A percentile compares a stretch with the other conserved stretches of the same genome.
Conservation (phyloP, 257 asterid genomes). For the Henckelia pumila region DNA sequence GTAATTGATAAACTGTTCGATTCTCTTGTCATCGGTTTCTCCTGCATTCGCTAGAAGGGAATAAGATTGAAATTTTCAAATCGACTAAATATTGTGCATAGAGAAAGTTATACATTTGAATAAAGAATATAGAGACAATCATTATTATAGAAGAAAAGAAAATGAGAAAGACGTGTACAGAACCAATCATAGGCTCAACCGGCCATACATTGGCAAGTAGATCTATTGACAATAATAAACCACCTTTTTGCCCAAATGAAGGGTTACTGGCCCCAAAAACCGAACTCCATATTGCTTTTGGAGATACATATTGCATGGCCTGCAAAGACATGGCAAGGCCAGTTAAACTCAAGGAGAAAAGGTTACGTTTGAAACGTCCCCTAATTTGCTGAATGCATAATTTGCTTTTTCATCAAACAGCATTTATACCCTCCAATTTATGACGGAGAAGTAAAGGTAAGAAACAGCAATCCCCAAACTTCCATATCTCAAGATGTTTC, state of each 20-base stretch:
- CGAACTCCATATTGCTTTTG: conserved; percentile 84
- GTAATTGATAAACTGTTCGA: conserved; percentile 69
- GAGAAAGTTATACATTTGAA: conserved; percentile 11
- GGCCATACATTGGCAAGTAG: conserved; percentile 18
- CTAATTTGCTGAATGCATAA: conserved; percentile 9
- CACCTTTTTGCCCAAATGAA: conserved; percentile 57
- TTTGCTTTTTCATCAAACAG: conserved; percentile 23
- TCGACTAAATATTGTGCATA: conserved; percentile 10
- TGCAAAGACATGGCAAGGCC: conserved; percentile 46
- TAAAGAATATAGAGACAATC: conserved; percentile 8
- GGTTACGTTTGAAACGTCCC: neutral
- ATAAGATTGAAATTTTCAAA: conserved; percentile 16
- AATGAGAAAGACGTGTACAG: conserved; percentile 17
- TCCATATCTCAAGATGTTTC: conserved; percentile 81
- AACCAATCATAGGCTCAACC: conserved; percentile 22
- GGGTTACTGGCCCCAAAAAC: conserved; percentile 59
- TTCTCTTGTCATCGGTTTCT: conserved; percentile 44
- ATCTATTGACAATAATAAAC: conserved; percentile 35
- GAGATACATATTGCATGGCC: conserved; percentile 98
- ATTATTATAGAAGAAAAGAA: conserved; percentile 14
- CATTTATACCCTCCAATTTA: conserved; percentile 75
- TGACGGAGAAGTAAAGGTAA: conserved; percentile 59
- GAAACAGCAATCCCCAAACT: conserved; percentile 79
- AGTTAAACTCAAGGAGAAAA: conserved; percentile 29
- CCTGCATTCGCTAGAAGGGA: conserved; percentile 47